Evolutionary conservation across 352 stramenopile species (phyloP).

Genomic region (Blastocystis sp.): DNA sequence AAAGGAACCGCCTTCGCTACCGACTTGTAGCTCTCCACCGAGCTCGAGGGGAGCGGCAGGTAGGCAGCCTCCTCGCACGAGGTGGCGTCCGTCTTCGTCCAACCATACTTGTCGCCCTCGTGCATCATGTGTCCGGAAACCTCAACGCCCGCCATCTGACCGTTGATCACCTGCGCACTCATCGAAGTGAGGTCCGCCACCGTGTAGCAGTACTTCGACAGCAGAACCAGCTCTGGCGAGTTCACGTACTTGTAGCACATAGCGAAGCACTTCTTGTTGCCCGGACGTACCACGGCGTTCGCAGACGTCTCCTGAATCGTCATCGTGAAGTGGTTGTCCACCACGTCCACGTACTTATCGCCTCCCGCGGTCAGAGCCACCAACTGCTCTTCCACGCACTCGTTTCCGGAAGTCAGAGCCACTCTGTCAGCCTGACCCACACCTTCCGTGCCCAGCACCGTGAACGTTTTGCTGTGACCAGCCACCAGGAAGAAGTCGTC

Average conservation of each 20-base stretch:
- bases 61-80: not conserved
- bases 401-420: not conserved
- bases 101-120: slow-evolving; percentile 3
- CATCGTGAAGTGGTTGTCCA: not conserved
- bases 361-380: slow-evolving; percentile 18
- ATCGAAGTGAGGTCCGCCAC: not conserved
- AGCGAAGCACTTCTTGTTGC: slow-evolving; percentile 7
- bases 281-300: not conserved
- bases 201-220: not conserved
- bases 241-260: slow-evolving; percentile 38
- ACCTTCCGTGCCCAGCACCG: not conserved
- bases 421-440: not conserved
- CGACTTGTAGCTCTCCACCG: not conserved
- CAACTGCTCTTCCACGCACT: not conserved
- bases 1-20: not conserved
- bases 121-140: slow-evolving; percentile 29
- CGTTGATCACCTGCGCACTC: not conserved
- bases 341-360: not conserved
- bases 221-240: not conserved
- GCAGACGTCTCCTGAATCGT: slow-evolving; percentile 12
- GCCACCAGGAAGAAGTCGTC: slow-evolving; percentile 35
- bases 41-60: not conserved
- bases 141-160: not conserved
- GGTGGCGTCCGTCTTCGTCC: not conserved
- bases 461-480: slow-evolving; percentile 14